These are phyloP conservation scores for Pelargonium fulgidum DNA, from an alignment of 441 rosid genomes.

Conservation along the genomic window DNA sequence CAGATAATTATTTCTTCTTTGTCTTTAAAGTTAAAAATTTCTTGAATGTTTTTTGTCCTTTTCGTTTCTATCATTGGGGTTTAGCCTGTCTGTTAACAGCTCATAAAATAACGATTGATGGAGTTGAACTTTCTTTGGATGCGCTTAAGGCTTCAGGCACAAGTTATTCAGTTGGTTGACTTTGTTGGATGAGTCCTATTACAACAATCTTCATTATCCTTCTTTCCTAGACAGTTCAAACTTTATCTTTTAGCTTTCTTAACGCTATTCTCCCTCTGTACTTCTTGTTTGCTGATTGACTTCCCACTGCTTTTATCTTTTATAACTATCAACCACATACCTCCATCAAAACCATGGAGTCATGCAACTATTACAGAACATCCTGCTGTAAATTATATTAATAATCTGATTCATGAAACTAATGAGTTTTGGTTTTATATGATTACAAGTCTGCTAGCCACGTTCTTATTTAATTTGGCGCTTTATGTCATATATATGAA, in stretches of 20 bases:
- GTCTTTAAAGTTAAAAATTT: too few relatives aligned
- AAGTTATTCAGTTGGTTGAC: neutral
- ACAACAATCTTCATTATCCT: neutral
- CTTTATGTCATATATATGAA: slow-evolving; percentile 25
- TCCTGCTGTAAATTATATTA: neutral
- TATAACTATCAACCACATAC: neutral
- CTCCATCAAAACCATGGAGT: too few relatives aligned
- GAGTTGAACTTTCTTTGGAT: neutral
- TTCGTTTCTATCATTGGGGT: too few relatives aligned
- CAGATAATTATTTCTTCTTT: too few relatives aligned
- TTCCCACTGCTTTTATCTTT: neutral
- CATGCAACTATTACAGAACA: too few relatives aligned
- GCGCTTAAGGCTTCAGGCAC: neutral
- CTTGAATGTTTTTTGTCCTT: too few relatives aligned
- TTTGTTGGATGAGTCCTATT: neutral
- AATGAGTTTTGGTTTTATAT: neutral
- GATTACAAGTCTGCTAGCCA: neutral
- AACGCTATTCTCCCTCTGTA: neutral
- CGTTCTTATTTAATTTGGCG: slow-evolving; percentile 19
- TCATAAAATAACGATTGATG: too few relatives aligned
- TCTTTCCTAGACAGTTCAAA: neutral
- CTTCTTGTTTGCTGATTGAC: neutral
- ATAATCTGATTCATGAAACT: slow-evolving; percentile 1
- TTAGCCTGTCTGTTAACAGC: too few relatives aligned
- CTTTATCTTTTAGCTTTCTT: neutral